Evolutionary conservation across 139 green algal genomes (phyloP).

Genomic region (Closterium sp.): DNA sequence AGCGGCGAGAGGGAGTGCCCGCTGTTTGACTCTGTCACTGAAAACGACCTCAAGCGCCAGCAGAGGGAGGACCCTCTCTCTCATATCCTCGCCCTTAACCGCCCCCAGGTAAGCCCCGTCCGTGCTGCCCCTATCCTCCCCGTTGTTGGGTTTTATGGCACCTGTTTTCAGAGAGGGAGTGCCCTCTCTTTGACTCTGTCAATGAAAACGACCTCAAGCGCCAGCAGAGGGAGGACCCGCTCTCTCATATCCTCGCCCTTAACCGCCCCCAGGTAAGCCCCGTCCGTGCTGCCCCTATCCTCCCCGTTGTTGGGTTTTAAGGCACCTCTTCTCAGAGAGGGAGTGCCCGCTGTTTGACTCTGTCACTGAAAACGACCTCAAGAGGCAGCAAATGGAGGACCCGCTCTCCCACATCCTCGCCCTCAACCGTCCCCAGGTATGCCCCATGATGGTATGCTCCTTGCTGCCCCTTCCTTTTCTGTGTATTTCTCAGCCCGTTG

Average conservation of each 20-base stretch:
- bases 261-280: neutral
- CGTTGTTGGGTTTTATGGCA: no score
- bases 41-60: slow-evolving; percentile 34
- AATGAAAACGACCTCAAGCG: slow-evolving; percentile 33
- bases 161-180: slow-evolving; percentile 53
- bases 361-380: slow-evolving; percentile 29
- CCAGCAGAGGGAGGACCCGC: slow-evolving; percentile 46
- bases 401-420: slow-evolving; percentile 39
- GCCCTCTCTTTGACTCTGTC: slow-evolving; percentile 32
- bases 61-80: slow-evolving; percentile 50
- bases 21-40: slow-evolving; percentile 26
- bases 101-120: neutral
- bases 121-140: neutral
- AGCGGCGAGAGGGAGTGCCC: slow-evolving; percentile 49
- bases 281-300: neutral
- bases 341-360: slow-evolving; percentile 45
- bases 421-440: neutral
- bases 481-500: neutral
- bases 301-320: no score
- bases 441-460: neutral
- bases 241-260: slow-evolving; percentile 34
- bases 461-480: neutral
- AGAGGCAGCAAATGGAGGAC: slow-evolving; percentile 43
- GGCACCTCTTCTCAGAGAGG: no score
- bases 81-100: slow-evolving; percentile 16